Evolutionary conservation across 176 grass and related monocot species (phyloP), one percentile per base, ranked within the genome.

Genomic region (Echinochloa phyllopogon): DNA sequence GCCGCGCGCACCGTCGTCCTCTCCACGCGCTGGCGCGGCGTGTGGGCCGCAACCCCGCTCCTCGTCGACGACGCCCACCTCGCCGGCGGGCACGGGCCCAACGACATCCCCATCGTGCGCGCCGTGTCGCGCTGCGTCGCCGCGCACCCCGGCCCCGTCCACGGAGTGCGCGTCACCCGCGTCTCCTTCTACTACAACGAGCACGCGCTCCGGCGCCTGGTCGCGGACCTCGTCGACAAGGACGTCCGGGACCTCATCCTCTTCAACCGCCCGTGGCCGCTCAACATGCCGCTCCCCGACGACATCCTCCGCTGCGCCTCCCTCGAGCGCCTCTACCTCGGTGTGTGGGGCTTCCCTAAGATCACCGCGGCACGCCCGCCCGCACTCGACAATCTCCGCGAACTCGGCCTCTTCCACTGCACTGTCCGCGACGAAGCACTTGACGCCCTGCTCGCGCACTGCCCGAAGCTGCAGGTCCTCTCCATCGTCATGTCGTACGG

Each of bases 181-280:
- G 42, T 51, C 70, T 20, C 77, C 16, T 89, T 89, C 83, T 2
- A 52, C 82, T 0, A 0, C 12, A 74, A 85, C 69, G 70, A 89
- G 77, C 61, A 68, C 77, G 42, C 36, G 18, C 82, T 85, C 52
- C 33, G 21, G 20, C 29, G 52, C 36, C 64, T 80, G 16, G 13
- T 89, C 5, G 20, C 71, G 23, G 20, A 60, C 52, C 69, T 85
- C 44, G 82, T 68, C 61, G 61, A 55, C 76, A 89, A 76, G 61
- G 39, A 21, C 18, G 47, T 89, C 75, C 8, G 58, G 67, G 75
- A 89, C 61, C 74, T 89, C 81, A n/a, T 84, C 87, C 75, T 89
- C 74, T 42, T 89, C 42, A 78, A 78, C n/a, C 80, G 65, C 74
- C 81, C 80, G 11, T 78, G 86, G 81, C 86, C 39, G 56, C 65